A percentile compares a stretch with the other conserved stretches of the same genome.
These are phyloP conservation scores for Talaromyces sp. DNA, from an alignment of 2,329 filamentous ascomycete species.

Conservation along the genomic window DNA sequence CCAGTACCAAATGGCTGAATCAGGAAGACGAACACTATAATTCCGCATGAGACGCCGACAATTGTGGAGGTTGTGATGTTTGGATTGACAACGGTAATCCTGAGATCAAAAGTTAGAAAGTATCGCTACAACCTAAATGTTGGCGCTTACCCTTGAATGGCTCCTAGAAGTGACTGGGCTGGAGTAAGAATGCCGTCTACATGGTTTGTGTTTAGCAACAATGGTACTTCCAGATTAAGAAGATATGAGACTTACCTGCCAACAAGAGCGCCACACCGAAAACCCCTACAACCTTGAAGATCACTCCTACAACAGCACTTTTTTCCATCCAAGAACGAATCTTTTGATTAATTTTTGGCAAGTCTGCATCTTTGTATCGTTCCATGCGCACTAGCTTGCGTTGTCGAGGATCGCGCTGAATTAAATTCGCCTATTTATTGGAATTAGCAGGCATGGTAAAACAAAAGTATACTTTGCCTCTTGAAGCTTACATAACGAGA, in stretches of 20 bases:
- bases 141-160: conserved; percentile 42
- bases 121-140: no score
- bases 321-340: no score
- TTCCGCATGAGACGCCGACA: conserved; percentile 48
- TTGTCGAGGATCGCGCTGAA: conserved; percentile 48
- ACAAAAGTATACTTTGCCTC: no score
- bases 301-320: no score
- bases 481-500: conserved; percentile 41
- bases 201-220: no score
- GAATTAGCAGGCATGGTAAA: no score
- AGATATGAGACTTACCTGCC: no score
- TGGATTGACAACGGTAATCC: conserved; percentile 44
- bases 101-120: not conserved
- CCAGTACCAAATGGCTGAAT: conserved; percentile 52
- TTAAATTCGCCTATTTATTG: conserved; percentile 42
- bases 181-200: conserved; percentile 51
- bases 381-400: conserved; percentile 46
- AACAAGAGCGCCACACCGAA: no score
- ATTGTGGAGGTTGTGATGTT: conserved; percentile 43
- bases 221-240: no score
- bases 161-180: conserved; percentile 53
- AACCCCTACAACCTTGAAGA: no score
- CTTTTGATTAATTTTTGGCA: not conserved
- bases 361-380: conserved; percentile 24
- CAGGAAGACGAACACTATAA: conserved; percentile 49